Conservation (phyloP, 2,329 filamentous ascomycete genomes). For the Aspergillus terreus region DNA sequence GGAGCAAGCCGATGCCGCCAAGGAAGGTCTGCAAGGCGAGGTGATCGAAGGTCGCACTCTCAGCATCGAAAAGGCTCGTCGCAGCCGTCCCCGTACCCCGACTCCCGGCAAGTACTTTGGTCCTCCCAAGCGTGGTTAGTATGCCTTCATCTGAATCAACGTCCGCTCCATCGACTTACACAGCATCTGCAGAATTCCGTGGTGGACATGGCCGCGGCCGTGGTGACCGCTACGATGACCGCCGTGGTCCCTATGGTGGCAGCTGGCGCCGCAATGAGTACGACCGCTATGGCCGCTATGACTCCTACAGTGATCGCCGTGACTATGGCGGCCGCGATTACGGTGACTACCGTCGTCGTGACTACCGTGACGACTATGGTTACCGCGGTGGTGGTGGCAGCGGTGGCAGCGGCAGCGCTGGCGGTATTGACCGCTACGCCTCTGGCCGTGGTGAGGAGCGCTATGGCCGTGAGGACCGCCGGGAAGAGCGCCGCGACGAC, state of each 20-base stretch:
- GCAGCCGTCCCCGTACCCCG: slow-evolving; percentile 88
- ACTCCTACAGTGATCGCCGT: slow-evolving; percentile 45
- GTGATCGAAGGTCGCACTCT: slow-evolving; percentile 91
- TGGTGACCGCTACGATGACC: slow-evolving; percentile 51
- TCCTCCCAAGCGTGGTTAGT: slow-evolving; percentile 91
- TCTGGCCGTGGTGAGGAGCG: slow-evolving; percentile 39
- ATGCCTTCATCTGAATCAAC: background rate
- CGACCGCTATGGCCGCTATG: slow-evolving; percentile 42
- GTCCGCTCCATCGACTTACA: background rate
- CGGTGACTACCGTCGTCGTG: slow-evolving; percentile 49
- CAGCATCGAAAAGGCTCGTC: slow-evolving; percentile 98
- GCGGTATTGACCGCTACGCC: slow-evolving; percentile 42
- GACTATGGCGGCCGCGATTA: slow-evolving; percentile 45
- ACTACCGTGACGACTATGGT: slow-evolving; percentile 42
- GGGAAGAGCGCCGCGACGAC: slow-evolving; percentile 44
- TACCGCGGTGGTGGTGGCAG: slow-evolving; percentile 38
- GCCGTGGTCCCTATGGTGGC: slow-evolving; percentile 50
- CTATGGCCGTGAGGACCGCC: slow-evolving; percentile 45
- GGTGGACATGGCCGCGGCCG: slow-evolving; percentile 40
- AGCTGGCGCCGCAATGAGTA: slow-evolving; percentile 46
- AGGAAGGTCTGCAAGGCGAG: slow-evolving; percentile 92
- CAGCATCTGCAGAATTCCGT: slow-evolving; percentile 34
- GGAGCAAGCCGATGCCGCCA: slow-evolving; percentile 93
- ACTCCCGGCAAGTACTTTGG: slow-evolving; percentile 99
- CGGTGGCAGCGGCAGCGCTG: slow-evolving; percentile 30